Evolutionary conservation across 75 land plant species (phyloP), one percentile per base, ranked within the genome.

Genomic region (Sequoia sempervirens): DNA sequence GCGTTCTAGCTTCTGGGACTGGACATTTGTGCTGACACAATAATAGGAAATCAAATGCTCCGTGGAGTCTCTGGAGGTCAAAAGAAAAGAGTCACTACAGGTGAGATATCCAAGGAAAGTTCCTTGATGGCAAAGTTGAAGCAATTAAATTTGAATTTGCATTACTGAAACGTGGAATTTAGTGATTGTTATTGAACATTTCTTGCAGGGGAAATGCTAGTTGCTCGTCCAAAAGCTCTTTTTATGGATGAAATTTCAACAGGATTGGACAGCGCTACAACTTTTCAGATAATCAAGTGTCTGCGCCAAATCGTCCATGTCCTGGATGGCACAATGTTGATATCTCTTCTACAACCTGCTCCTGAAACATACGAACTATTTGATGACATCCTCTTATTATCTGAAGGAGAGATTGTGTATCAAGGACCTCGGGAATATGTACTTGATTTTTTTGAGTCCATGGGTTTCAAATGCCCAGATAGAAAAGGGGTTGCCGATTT

Each of bases 391-490:
- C 87, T 93, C 41, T 88, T 93, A 12, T 87, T 93, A 46, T 90
- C 93, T 23, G 98, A 96, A 69, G 88, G 92, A 4, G 91, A 96
- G 32, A 30, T 96, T 84, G 92, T 96, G 78, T 96, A 94, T 74
- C 92, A 91, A 82, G 98, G 98, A 56, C 96, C 98, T 15, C 92
- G 92, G 1, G 91, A 96, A 34, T 81, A 82, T 26, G 80, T 88
- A 30, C 82, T 88, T 47, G 83, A 88, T 1, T 87, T 88, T 70
- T 87, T 87, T 47, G 72, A 87, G 52, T 79, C 70, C 23, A 75
- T 83, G 52, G 90, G 90, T 17, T 88, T 88, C 79, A 80, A 80
- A 74, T 88, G 90, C 56, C 90, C 83, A 34, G 86, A 87, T n/a
- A 79, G 90, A 47, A 88, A 88, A 69, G 85, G 83, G 53, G 70